These are phyloP conservation scores for Saccharomyces kudriavzevii DNA, from an alignment of 805 yeast species.

Conservation along the genomic window DNA sequence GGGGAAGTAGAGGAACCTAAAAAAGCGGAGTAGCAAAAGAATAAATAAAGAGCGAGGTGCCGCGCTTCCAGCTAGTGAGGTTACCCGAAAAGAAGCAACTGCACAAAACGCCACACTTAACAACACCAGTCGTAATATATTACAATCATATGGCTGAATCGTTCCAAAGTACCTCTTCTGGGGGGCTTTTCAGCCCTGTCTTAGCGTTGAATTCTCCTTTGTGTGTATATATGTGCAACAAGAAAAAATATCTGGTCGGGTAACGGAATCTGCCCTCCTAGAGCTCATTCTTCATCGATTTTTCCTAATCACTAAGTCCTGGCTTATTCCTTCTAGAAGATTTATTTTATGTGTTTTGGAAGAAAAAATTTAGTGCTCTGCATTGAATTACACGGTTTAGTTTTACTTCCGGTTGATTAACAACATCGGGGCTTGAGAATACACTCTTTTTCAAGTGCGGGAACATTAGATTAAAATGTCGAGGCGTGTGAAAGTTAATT, in stretches of 20 bases:
- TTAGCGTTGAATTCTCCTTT: background rate
- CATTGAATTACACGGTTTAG: background rate
- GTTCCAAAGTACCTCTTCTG: too few relatives aligned
- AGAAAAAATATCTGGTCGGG: background rate
- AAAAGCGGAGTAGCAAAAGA: too few relatives aligned
- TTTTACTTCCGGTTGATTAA: background rate
- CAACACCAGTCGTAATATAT: too few relatives aligned
- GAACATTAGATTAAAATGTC: background rate
- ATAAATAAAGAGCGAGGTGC: too few relatives aligned
- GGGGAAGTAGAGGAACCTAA: too few relatives aligned
- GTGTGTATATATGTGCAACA: background rate
- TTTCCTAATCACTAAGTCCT: too few relatives aligned
- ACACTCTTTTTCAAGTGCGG: background rate
- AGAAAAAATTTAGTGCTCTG: background rate
- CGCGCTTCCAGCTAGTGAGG: too few relatives aligned
- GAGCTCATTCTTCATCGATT: background rate
- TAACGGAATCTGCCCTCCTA: background rate
- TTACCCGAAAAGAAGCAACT: too few relatives aligned
- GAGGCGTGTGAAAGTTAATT: background rate
- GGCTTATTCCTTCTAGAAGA: background rate
- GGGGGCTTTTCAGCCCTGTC: too few relatives aligned
- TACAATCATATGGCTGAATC: too few relatives aligned
- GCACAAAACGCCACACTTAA: too few relatives aligned
- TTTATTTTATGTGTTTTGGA: background rate
- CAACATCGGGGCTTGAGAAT: background rate